These are phyloP conservation scores for Salix brachista DNA, from an alignment of 345 rosid species.

Conservation along the genomic window DNA sequence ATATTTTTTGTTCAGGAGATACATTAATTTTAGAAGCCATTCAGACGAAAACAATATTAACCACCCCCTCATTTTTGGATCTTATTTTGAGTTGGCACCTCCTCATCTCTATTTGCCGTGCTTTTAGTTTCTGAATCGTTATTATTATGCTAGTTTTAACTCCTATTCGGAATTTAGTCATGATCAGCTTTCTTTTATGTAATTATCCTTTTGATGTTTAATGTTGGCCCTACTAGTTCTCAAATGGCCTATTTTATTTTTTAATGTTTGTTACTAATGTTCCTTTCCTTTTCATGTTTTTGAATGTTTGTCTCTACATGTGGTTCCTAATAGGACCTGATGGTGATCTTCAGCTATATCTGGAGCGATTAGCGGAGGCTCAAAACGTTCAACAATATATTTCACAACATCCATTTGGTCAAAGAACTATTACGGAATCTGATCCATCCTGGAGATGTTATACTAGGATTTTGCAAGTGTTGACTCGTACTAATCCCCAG, in stretches of 20 bases:
- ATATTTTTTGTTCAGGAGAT: background rate
- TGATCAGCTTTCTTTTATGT: background rate
- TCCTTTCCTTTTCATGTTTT: background rate
- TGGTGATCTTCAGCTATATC: conserved; percentile 70
- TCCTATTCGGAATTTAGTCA: background rate
- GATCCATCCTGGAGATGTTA: conserved; percentile 57
- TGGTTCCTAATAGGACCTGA: conserved; percentile 48
- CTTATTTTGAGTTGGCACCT: background rate
- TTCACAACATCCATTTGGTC: conserved; percentile 71
- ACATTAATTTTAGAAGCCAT: background rate
- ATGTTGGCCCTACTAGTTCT: background rate
- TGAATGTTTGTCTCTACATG: background rate
- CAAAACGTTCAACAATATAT: conserved; percentile 59
- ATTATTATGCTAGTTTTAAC: background rate
- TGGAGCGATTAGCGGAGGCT: conserved; percentile 55
- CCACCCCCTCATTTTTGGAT: background rate
- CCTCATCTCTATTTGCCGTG: background rate
- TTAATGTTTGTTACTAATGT: background rate
- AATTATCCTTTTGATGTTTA: background rate
- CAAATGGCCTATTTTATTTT: background rate
- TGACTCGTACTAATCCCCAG: background rate
- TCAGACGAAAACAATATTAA: background rate
- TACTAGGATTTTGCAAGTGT: conserved; percentile 25
- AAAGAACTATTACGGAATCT: conserved; percentile 55
- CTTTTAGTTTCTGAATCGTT: background rate